Percentiles rank a stretch among this genome's conserved stretches.
Evolutionary conservation across 345 rosid genomes (phyloP).

Genomic region (Psidium guajava): DNA sequence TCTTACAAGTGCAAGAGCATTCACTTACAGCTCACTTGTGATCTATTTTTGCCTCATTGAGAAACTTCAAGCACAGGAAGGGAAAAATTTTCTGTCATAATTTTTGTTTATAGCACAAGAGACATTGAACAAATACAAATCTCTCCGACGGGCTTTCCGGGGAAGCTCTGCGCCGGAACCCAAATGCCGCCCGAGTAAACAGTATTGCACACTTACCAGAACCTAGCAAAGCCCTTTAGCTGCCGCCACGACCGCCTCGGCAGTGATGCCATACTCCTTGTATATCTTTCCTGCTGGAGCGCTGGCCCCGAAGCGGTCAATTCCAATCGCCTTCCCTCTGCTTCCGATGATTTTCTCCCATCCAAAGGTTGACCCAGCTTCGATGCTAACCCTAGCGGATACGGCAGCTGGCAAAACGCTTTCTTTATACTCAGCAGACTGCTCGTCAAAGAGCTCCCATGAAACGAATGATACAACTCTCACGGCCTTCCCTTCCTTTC

Average conservation of each 20-base stretch:
- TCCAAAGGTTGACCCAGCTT: constrained; percentile 89
- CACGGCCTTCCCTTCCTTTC: constrained; percentile 87
- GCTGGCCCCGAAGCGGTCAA: constrained; percentile 87
- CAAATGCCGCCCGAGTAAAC: neutral
- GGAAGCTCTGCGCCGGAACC: neutral
- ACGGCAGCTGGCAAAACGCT: constrained; percentile 72
- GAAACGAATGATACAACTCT: constrained; percentile 87
- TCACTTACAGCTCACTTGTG: constrained; percentile 3
- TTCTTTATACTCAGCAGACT: constrained; percentile 76
- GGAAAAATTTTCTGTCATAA: constrained; percentile 2
- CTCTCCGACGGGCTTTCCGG: neutral
- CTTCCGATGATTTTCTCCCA: constrained; percentile 69
- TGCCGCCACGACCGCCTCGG: constrained; percentile 66
- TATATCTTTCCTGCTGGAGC: constrained; percentile 81
- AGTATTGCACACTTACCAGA: neutral
- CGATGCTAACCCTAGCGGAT: constrained; percentile 81
- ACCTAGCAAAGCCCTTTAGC: constrained; percentile 27
- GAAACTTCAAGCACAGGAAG: constrained; percentile 11
- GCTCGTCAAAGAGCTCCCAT: constrained; percentile 85
- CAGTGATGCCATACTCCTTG: constrained; percentile 70
- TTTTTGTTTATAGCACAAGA: constrained; percentile 25
- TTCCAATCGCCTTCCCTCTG: constrained; percentile 76
- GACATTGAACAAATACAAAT: constrained; percentile 1
- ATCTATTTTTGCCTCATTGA: constrained; percentile 8
- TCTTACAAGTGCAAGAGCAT: constrained; percentile 7